phyloP scores from a whole-genome alignment of 2,329 filamentous ascomycete genomes.

The Cladosporium sp. region DNA sequence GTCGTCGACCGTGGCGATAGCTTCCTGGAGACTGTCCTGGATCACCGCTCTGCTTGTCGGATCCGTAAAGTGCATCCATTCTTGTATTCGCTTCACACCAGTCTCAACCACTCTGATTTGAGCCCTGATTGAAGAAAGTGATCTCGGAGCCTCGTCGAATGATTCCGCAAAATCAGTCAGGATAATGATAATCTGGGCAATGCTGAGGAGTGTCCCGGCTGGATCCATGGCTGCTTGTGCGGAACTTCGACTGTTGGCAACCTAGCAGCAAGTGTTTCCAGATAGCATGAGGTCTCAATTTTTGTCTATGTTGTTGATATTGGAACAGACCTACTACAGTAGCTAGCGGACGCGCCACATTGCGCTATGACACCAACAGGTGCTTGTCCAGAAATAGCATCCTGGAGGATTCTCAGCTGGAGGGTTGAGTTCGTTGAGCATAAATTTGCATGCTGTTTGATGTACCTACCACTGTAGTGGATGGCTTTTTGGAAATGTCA shows the following conservation, averaged over 20 bases:
- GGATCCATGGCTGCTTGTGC: conserved; percentile 1
- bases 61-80: conserved; percentile 28
- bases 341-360: not conserved
- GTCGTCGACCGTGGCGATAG: conserved; percentile 23
- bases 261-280: not conserved
- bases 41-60: conserved; percentile 20
- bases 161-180: not conserved
- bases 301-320: not conserved
- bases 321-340: not conserved
- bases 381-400: not conserved
- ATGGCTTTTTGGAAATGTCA: not conserved
- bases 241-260: not conserved
- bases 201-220: not conserved
- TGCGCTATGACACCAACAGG: not conserved
- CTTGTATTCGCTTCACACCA: conserved; percentile 23
- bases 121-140: conserved; percentile 16
- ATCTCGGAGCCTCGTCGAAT: conserved; percentile 4
- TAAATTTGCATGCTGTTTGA: not conserved
- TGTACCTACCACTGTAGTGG: not conserved
- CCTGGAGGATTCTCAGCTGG: not conserved
- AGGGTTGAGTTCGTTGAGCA: not conserved
- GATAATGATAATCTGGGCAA: not conserved
- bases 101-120: conserved; percentile 22
- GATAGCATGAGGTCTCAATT: not conserved
- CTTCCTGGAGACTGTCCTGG: conserved; percentile 23